Conservation (phyloP, 1,139 yeast genomes). For the Spathaspora sp. region DNA sequence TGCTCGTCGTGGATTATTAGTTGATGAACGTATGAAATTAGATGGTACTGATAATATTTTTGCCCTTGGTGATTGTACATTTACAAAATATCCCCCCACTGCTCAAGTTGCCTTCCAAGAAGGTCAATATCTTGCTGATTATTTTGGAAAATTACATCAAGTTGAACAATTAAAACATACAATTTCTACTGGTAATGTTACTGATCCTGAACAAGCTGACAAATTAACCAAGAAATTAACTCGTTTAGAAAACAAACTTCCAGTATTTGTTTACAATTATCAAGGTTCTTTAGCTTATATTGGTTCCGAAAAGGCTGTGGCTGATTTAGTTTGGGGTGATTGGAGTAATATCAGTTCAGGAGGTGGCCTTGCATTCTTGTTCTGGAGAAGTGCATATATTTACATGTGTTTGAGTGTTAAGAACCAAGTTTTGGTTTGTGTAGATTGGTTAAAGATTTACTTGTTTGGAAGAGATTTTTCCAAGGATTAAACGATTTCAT, state of each 20-base stretch:
- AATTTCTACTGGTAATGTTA: constrained; percentile 28
- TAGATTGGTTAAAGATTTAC: constrained; percentile 87
- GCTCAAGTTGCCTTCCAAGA: constrained; percentile 98
- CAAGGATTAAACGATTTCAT: constrained; percentile 38
- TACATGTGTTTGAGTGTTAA: constrained; percentile 89
- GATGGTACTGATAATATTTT: constrained; percentile 82
- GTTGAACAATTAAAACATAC: constrained; percentile 58
- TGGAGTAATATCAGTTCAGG: constrained; percentile 80
- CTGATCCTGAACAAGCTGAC: constrained; percentile 34
- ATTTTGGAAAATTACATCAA: constrained; percentile 67
- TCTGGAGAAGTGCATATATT: constrained; percentile 94
- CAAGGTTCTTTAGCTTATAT: constrained; percentile 78
- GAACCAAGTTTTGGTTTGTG: constrained; percentile 78
- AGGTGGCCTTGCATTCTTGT: constrained; percentile 82
- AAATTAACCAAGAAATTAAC: constrained; percentile 41
- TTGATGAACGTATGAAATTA: constrained; percentile 79
- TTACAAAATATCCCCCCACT: constrained; percentile 89
- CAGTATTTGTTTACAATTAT: constrained; percentile 62
- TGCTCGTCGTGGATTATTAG: constrained; percentile 86
- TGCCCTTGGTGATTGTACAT: constrained; percentile 94
- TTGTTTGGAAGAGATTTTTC: constrained; percentile 87
- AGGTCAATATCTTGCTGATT: constrained; percentile 76
- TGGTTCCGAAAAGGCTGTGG: constrained; percentile 92
- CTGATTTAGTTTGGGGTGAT: constrained; percentile 87
- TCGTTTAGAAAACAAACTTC: constrained; percentile 47